Conservation (phyloP, 768 basidiomycete species). For the Podaxis sp. region DNA sequence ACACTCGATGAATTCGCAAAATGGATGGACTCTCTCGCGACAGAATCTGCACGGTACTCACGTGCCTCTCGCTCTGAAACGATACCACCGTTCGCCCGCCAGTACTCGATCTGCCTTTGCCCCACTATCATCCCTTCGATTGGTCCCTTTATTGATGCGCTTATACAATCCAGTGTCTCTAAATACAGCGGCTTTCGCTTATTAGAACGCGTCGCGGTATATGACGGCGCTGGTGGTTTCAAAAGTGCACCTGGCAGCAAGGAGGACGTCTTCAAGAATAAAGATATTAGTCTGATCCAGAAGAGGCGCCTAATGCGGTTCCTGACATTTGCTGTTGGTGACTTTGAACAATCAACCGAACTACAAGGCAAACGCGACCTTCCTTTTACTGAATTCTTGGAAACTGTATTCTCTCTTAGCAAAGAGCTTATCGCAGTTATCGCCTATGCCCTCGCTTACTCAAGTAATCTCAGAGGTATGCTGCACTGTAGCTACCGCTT, state of each 20-base stretch:
- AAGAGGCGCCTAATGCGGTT: constrained; percentile 94
- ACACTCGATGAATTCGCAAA: constrained; percentile 73
- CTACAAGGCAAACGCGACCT: constrained; percentile 47
- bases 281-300: constrained; percentile 69
- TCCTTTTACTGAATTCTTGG: constrained; percentile 64
- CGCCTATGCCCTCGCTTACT: constrained; percentile 77
- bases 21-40: constrained; percentile 49
- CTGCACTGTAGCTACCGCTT: not conserved
- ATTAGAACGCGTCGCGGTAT: constrained; percentile 65
- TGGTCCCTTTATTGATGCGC: constrained; percentile 73
- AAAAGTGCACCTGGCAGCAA: constrained; percentile 84
- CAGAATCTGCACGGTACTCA: constrained; percentile 29
- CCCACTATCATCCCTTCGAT: constrained; percentile 78
- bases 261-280: constrained; percentile 89
- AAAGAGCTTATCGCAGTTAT: constrained; percentile 55
- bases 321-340: constrained; percentile 72
- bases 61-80: constrained; percentile 38
- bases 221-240: constrained; percentile 39
- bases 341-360: constrained; percentile 64
- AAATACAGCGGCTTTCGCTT: constrained; percentile 90
- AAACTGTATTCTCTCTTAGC: constrained; percentile 57
- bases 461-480: constrained; percentile 53
- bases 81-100: constrained; percentile 54
- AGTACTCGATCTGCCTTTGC: constrained; percentile 82
- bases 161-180: constrained; percentile 80